Base-by-base conservation (phyloP, 2,329 filamentous ascomycete genomes). In the Zymoseptoria ardabiliae region DNA sequence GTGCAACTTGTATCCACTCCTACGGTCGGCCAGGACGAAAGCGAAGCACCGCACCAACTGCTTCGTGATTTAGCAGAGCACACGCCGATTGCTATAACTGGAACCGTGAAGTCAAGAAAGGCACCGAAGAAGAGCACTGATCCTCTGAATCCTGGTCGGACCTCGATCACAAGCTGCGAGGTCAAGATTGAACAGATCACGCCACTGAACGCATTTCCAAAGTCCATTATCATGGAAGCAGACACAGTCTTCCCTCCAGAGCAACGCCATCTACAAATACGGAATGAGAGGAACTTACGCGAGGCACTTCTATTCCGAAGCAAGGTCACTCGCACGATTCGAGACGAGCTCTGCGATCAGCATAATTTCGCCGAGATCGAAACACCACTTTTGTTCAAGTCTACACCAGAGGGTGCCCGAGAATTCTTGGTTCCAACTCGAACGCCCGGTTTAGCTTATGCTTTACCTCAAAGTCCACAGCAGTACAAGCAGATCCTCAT, bases 401-500 rank as follows among this genome's bases (percentile, higher is more conserved):
- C 94, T 0, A 99, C 94, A 0, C 91, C 94, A 0, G 94, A 99
- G 76, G 94, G 94, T 0, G 95, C 94, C 1, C 82, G 93, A 54
- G 94, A 99, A 72, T 99, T 99, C 63, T 74, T 99, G 5, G 93
- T 99, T 4, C 94, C 94, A 0, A 96, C 92, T 0, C 81, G 94
- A 25, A 83, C 81, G 41, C 81, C 80, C 1, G 91, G 90, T 0
- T 78, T 86, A 61, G 91, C 90, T 3, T 99, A 97, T 73, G 94
- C 94, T 8, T 78, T 99, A 20, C 92, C 92, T 0, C 95, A 99
- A 73, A 97, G 93, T 65, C 94, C 94, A 0, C 94, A 99, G 73
- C 94, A 99, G 73, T 99, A 97, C 72, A 99, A 99, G 76, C 94
- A 99, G 76, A 90, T 97, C 1, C 82, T 99, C 50, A 97, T 99